A percentile compares a stretch with the other conserved stretches of the same genome.
Conservation (phyloP, 495 filamentous ascomycete genomes). For the Bryoglossum gracile region DNA sequence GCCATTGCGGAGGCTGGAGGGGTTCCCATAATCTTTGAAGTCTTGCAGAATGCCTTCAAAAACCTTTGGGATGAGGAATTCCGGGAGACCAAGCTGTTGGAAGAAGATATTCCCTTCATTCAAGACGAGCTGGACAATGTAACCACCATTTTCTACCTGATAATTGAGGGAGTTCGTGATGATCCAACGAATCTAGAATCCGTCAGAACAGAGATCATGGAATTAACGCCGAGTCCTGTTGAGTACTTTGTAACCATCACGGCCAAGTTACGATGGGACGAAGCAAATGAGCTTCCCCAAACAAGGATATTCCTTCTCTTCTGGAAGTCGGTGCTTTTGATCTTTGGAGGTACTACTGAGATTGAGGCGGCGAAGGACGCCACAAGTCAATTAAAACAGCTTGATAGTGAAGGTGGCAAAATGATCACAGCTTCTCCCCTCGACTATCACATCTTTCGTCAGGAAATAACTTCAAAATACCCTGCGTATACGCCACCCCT, state of each 20-base stretch:
- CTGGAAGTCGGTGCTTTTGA: constrained; percentile 84
- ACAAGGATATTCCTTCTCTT: constrained; percentile 55
- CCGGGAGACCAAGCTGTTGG: constrained; percentile 16
- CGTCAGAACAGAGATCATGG: constrained; percentile 37
- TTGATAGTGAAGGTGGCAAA: constrained; percentile 36
- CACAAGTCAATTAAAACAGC: constrained; percentile 36
- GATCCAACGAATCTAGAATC: constrained; percentile 33
- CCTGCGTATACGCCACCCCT: constrained; percentile 89
- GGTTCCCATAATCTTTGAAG: constrained; percentile 51
- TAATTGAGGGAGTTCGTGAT: constrained; percentile 58
- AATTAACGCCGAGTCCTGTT: constrained; percentile 60
- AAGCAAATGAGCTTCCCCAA: constrained; percentile 56
- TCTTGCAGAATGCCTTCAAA: constrained; percentile 53
- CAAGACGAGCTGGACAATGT: constrained; percentile 53
- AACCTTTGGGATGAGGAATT: constrained; percentile 31
- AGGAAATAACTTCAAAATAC: constrained; percentile 98
- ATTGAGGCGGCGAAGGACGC: constrained; percentile 67
- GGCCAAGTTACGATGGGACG: constrained; percentile 81
- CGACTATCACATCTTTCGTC: constrained; percentile 92
- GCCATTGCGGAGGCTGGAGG: constrained; percentile 54
- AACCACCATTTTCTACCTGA: constrained; percentile 64
- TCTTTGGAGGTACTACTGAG: constrained; percentile 69
- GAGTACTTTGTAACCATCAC: constrained; percentile 68
- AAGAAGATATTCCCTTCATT: constrained; percentile 26
- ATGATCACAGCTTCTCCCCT: constrained; percentile 86